Percentiles rank a stretch among this genome's conserved stretches.
Conservation (phyloP, 192 early-diverging fungal genomes). For the Backusella luteola region DNA sequence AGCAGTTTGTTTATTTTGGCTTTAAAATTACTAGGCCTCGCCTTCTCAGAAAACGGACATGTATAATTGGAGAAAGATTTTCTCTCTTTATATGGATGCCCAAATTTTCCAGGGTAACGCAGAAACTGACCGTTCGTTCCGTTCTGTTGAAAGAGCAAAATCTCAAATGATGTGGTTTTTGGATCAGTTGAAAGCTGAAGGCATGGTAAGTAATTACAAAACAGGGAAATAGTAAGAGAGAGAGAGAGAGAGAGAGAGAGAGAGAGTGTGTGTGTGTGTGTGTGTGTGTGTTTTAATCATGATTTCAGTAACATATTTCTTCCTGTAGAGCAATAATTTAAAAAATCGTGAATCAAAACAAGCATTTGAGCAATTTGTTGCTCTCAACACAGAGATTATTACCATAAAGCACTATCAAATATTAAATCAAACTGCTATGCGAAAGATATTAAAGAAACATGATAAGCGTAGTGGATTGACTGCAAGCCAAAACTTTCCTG, state of each 20-base stretch:
- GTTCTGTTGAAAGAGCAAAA: constrained; percentile 50
- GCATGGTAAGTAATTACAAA: constrained; percentile 30
- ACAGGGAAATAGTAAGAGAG: neutral
- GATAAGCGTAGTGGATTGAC: constrained; percentile 75
- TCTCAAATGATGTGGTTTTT: constrained; percentile 63
- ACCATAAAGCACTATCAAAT: constrained; percentile 74
- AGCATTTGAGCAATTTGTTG: constrained; percentile 53
- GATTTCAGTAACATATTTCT: neutral
- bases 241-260: too few relatives aligned
- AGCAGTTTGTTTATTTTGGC: neutral
- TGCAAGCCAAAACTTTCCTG: constrained; percentile 51
- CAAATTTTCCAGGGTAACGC: constrained; percentile 66
- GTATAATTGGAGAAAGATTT: constrained; percentile 72
- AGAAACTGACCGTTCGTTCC: constrained; percentile 54
- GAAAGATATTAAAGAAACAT: constrained; percentile 90
- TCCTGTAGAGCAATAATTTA: neutral
- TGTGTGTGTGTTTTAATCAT: neutral
- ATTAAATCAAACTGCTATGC: constrained; percentile 76
- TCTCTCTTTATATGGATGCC: constrained; percentile 66
- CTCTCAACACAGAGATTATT: constrained; percentile 74
- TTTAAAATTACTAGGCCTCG: constrained; percentile 9
- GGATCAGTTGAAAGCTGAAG: constrained; percentile 44
- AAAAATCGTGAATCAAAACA: constrained; percentile 12
- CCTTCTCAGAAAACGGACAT: constrained; percentile 61
- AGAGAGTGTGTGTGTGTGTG: too few relatives aligned